These are phyloP conservation scores for Monosporascus sp. DNA, from an alignment of 2,329 filamentous ascomycete genomes.

Conservation along the genomic window DNA sequence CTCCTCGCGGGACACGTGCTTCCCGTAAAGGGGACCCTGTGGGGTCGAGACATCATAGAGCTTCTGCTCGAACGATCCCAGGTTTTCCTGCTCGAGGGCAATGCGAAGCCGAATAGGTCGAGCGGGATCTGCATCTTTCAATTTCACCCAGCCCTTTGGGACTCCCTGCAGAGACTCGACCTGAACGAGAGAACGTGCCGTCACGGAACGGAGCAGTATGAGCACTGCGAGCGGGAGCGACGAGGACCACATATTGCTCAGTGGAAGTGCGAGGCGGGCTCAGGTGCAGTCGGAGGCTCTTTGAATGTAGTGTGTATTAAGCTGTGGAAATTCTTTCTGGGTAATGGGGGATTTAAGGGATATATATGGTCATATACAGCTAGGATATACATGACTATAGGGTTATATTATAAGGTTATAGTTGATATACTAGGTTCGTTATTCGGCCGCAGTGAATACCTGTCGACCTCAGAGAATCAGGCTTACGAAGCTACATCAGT, in stretches of 20 bases:
- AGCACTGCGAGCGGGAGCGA: conserved; percentile 14
- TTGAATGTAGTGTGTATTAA: no score
- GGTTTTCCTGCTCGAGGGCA: conserved; percentile 42
- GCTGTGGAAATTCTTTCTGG: no score
- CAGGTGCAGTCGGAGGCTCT: no score
- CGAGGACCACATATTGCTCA: conserved; percentile 14
- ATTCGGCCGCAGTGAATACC: no score
- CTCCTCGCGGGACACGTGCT: conserved; percentile 57
- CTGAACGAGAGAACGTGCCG: conserved; percentile 21
- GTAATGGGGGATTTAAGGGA: no score
- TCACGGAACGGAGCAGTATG: conserved; percentile 14
- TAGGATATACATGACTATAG: no score
- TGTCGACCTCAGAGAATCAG: no score
- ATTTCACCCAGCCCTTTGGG: conserved; percentile 33
- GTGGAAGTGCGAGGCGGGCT: neutral
- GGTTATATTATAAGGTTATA: no score
- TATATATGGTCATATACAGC: no score
- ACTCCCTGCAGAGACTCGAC: conserved; percentile 31
- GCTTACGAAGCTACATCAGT: no score
- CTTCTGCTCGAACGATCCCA: conserved; percentile 49
- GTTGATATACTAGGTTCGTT: no score
- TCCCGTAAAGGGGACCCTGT: conserved; percentile 52
- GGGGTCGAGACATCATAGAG: conserved; percentile 59
- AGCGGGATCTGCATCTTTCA: conserved; percentile 28
- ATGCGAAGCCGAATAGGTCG: conserved; percentile 43